phyloP scores from a whole-genome alignment of 2,329 filamentous ascomycete species.

The Nemania sp. region DNA sequence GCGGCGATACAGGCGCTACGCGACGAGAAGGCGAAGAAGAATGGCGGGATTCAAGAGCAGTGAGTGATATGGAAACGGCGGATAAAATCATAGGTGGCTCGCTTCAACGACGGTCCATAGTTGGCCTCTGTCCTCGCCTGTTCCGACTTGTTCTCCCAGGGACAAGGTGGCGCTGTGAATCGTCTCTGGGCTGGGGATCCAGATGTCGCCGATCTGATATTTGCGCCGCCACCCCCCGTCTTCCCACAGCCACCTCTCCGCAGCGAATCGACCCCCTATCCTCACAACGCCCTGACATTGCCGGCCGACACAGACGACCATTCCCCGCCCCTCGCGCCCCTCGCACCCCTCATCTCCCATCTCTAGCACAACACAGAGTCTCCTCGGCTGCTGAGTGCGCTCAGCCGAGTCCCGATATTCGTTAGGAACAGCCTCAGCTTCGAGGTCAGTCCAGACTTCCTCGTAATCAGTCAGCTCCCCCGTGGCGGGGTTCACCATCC shows the following conservation, averaged over 20 bases:
- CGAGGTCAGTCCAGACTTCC: constrained; percentile 65
- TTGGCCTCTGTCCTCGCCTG: constrained; percentile 25
- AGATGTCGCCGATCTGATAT: constrained; percentile 42
- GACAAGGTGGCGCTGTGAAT: constrained; percentile 6
- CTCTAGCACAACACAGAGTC: constrained; percentile 47
- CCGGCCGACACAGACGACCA: constrained; percentile 58
- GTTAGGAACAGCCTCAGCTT: constrained; percentile 40
- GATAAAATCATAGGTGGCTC: constrained; percentile 20
- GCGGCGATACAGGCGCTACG: constrained; percentile 18
- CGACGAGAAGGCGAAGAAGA: neutral
- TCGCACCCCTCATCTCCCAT: constrained; percentile 42
- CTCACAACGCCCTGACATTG: constrained; percentile 61
- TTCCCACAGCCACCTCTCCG: constrained; percentile 61
- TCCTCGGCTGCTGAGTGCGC: constrained; percentile 16
- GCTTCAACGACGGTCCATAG: constrained; percentile 45
- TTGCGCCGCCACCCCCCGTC: constrained; percentile 44
- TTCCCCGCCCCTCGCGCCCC: constrained; percentile 47
- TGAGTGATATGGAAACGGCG: neutral
- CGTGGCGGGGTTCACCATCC: constrained; percentile 62
- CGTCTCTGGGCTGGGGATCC: constrained; percentile 43
- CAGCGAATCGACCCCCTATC: constrained; percentile 46
- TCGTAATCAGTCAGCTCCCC: constrained; percentile 61
- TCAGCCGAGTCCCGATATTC: neutral
- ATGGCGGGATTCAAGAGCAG: neutral
- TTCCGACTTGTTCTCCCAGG: constrained; percentile 28